Evolutionary conservation across 345 rosid genomes (phyloP), one percentile per base, ranked within the genome.

Genomic region (Excoecaria agallocha): DNA sequence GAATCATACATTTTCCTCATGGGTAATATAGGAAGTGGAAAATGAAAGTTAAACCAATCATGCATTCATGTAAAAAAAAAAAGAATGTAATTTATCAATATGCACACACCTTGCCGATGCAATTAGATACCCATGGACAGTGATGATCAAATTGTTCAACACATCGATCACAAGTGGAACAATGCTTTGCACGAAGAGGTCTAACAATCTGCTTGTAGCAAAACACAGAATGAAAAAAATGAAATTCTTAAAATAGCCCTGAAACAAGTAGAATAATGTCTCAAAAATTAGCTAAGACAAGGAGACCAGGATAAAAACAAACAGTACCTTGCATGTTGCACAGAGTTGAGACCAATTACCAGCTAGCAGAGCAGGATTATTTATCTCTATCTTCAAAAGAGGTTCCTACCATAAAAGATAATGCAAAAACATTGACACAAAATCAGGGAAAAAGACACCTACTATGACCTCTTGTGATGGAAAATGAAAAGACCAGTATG

Each of bases 61-160:
- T 67, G 56, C 39, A 22, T 24, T 46, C 20, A 5, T 19, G 12
- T 19, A 2, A 30, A 30, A n/a, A 15, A 50, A 69, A 58, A 30
- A 15, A 13, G 19, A 19, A 55, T 19, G 25, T 9, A 66, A 64
- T 49, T 38, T 16, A 50, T 13, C 30, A 39, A 67, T 41, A 13
- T 48, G 30, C 12, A 68, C 70, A 2, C 80, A 95, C 99, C 94
- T 95, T 95, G 84, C 99, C 98, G 65, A 95, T 83, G 83, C 99
- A 95, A 80, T 95, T 93, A 76, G 99, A 93, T 39, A 95, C 94
- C 97, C 97, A 95, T 45, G 99, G 99, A 77, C 97, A 95, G 77
- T 95, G 99, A 83, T 95, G 99, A 74, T 95, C 99, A 86, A 95
- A 95, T 78, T 95, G 99, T 77, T 95, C 96, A 60, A 95, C 98